Evolutionary conservation across 148 eudicot species (phyloP), one percentile per base, ranked within the genome.

Genomic region (Beta vulgaris): DNA sequence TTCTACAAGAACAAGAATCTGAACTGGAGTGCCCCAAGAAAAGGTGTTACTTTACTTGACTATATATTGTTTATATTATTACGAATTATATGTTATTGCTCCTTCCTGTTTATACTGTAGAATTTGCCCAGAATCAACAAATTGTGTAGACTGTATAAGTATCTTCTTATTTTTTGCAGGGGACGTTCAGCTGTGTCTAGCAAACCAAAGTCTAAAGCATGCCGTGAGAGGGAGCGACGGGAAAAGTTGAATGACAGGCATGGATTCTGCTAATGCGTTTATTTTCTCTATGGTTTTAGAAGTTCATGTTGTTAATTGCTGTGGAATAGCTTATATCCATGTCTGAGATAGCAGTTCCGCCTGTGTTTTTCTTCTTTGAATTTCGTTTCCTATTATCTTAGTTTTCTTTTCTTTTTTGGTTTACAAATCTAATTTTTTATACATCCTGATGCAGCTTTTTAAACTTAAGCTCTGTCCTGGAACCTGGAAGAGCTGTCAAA

Each of bases 231-330:
- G 80, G 71, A 82, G 73, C 80, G 97, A 21, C 88, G 97, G 79
- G 97, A 90, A 68, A 90, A 77, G 55, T 80, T 92, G 87, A 92
- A 92, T 61, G 95, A 92, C 75, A 90, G 93, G 97, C 78, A 90
- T 63, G 80, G 25, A 32, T 72, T 72, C 44, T 40, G 39, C 65
- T 31, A 10, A 6, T 57, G 11, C 8, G 4, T 18, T 2, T 42
- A 63, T 31, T 3, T 36, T 7, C 21, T 7, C 37, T 51, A 26
- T 66, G 15, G 51, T 7, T 42, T 54, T 48, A 48, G 7, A 42
- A 37, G 29, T 46, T 46, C 37, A 16, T 68, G 73, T 4, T 46
- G 32, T 19, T 19, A 25, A 6, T 3, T 65, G 11, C 49, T 63
- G 42, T 19, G n/a, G 21, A 63, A 43, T 43, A 18, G 58, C 58